Percentiles rank a stretch among this genome's conserved stretches.
These are phyloP conservation scores for Podila epicladia DNA, from an alignment of 192 early-diverging fungal species.

Conservation along the genomic window DNA sequence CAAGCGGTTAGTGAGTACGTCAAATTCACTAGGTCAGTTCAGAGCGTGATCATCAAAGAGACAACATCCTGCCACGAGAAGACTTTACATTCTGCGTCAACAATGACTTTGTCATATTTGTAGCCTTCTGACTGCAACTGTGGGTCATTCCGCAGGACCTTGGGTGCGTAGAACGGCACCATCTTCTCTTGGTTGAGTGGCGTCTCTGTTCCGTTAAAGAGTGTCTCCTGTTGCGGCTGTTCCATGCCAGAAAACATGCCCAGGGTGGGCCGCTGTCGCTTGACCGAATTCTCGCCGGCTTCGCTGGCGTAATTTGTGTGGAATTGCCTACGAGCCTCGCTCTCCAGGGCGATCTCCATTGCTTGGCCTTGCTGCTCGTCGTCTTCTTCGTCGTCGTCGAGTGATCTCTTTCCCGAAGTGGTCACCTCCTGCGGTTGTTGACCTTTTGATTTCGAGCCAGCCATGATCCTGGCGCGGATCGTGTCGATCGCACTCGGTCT, in stretches of 20 bases:
- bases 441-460: background rate
- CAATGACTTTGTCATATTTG: slow-evolving; percentile 69
- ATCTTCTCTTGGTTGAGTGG: slow-evolving; percentile 6
- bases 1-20: too few species aligned
- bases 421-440: background rate
- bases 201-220: slow-evolving; percentile 22
- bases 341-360: background rate
- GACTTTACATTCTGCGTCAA: slow-evolving; percentile 67
- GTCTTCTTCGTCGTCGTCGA: slow-evolving; percentile 18
- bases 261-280: slow-evolving; percentile 18
- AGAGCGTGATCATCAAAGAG: background rate
- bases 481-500: slow-evolving; percentile 70
- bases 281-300: slow-evolving; percentile 6
- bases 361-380: background rate
- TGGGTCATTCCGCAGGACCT: slow-evolving; percentile 69
- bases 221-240: background rate
- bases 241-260: slow-evolving; percentile 3
- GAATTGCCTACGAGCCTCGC: slow-evolving; percentile 8
- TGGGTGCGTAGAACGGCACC: slow-evolving; percentile 82
- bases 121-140: slow-evolving; percentile 78
- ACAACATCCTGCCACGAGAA: background rate
- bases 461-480: slow-evolving; percentile 34
- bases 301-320: slow-evolving; percentile 10
- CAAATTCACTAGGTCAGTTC: background rate
- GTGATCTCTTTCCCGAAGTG: background rate